A percentile compares a stretch with the other conserved stretches of the same genome.
Evolutionary conservation across 176 grass and related monocot species (phyloP).

Genomic region (Aegilops speltoides): DNA sequence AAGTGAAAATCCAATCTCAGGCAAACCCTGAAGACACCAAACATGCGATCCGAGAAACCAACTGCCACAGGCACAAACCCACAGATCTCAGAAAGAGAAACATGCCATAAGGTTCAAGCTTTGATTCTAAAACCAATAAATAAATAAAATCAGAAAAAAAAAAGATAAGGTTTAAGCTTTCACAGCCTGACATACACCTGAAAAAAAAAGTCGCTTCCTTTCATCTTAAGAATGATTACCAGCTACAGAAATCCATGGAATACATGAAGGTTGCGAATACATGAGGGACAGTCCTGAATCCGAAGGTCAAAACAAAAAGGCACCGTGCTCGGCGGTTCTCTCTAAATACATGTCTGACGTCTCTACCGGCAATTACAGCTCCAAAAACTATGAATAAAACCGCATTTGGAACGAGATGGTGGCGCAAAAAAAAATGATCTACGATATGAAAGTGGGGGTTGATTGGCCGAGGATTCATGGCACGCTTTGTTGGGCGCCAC

Average conservation of each 20-base stretch:
- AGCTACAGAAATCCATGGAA: slow-evolving; percentile 29
- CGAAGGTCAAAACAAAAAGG: neutral
- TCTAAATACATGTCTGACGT: slow-evolving; percentile 37
- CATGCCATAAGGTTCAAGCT: neutral
- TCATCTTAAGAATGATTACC: neutral
- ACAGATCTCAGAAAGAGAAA: neutral
- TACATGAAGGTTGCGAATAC: neutral
- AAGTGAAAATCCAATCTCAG: too few relatives aligned
- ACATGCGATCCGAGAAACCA: too few relatives aligned
- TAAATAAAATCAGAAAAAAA: too few relatives aligned
- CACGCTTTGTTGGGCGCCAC: slow-evolving; percentile 7
- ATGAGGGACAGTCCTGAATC: neutral
- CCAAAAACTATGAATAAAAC: slow-evolving; percentile 47
- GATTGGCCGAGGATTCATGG: slow-evolving; percentile 23
- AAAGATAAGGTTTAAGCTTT: too few relatives aligned
- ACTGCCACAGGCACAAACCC: too few relatives aligned
- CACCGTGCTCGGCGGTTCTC: neutral
- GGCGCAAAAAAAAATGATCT: slow-evolving; percentile 41
- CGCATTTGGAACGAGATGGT: slow-evolving; percentile 42
- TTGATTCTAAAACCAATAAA: too few relatives aligned
- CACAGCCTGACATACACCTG: neutral
- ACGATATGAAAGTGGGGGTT: slow-evolving; percentile 24
- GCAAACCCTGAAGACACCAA: too few relatives aligned
- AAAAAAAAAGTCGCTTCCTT: neutral
- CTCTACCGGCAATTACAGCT: slow-evolving; percentile 51